Base-by-base conservation (phyloP, 495 filamentous ascomycete genomes). In the Margaritispora aquatica region DNA sequence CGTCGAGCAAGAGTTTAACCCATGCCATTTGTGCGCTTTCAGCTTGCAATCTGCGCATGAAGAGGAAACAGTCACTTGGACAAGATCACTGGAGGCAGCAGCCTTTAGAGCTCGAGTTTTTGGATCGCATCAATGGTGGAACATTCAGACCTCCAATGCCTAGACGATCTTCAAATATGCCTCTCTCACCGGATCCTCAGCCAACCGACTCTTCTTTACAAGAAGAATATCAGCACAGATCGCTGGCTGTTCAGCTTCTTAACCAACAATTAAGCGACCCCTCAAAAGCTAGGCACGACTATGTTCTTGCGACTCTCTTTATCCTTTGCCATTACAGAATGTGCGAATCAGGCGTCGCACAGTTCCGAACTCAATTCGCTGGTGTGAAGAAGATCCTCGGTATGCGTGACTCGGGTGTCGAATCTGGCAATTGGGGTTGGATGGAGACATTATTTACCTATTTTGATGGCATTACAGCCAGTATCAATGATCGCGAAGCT, bases 361-460 rank as follows among this genome's bases (percentile, higher is more conserved):
- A 92, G 66, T 97, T 96, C 73, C 88, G 90, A 55, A 93, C 90
- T 0, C 93, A 96, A 67, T 92, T 97, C 64, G 90, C 91, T 0
- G 92, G 93, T 1, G 93, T 96, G 52, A 94, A 92, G 69, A 93
- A 94, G 75, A 84, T 97, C 51, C 83, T 97, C 11, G 81, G 86
- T 11, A 84, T 97, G 73, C 82, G 92, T 55, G 80, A 88, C 60
- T 82, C 84, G 23, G 82, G 80, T 26, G 76, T 80, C 20, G 87
- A 90, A 54, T 83, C 89, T 27, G 86, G 84, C 44, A 78, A 79
- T 49, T 82, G 80, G 61, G 75, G 79, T 3, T 97, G 93, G 93
- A 91, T 96, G 76, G 90, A 96, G 60, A 86, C 90, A n/a, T 84
- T 96, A 67, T 97, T 97, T 67, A 94, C 91, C 17, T 96, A 92